Base-by-base conservation (phyloP, 768 basidiomycete genomes). In the Tricholoma terreum region DNA sequence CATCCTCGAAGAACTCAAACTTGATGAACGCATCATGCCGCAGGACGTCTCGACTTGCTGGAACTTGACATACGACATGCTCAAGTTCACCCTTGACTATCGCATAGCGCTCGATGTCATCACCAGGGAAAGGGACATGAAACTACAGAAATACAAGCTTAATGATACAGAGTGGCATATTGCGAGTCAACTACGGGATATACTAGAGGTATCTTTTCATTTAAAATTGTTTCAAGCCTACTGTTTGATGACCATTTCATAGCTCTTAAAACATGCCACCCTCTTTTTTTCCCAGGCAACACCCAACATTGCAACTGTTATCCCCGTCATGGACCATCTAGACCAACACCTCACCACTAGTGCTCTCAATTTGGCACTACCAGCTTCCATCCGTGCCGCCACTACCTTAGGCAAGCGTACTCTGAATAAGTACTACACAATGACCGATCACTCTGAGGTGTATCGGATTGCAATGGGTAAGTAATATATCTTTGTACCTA, bases 251-350 rank as follows among this genome's bases (percentile, higher is more conserved):
- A 22, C 53, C 24, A 12, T 49, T 17, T 50, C 19, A 3, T 34
- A 76, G 73, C 55, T 70, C 11, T 64, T 73, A 51, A 73, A 75
- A 53, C 62, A 73, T 34, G 64, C 69, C 0, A 76, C 65, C 4
- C 50, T 66, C 0, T 71, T 59, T 42, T 76, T 75, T 61, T 75
- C 67, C 1, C 17, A 56, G 1, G 52, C 27, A 15, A 66, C 61
- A 1, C 67, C 70, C 0, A 67, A 58, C 46, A 59, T 75, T 4
- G 63, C 70, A 0, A 65, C 53, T 0, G 71, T 77, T 6, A 76
- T 76, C 15, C 74, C 73, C 9, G 72, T 69, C 1, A 75, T 75
- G 73, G 72, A 77, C 48, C 49, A 65, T 30, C 67, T 75, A n/a
- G 62, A 77, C 50, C 5, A 68, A 31, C 10, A 50, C 38, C 42